A percentile compares a stretch with the other conserved stretches of the same genome.
Conservation (phyloP, 345 rosid genomes). For the Hibiscus trionum region DNA sequence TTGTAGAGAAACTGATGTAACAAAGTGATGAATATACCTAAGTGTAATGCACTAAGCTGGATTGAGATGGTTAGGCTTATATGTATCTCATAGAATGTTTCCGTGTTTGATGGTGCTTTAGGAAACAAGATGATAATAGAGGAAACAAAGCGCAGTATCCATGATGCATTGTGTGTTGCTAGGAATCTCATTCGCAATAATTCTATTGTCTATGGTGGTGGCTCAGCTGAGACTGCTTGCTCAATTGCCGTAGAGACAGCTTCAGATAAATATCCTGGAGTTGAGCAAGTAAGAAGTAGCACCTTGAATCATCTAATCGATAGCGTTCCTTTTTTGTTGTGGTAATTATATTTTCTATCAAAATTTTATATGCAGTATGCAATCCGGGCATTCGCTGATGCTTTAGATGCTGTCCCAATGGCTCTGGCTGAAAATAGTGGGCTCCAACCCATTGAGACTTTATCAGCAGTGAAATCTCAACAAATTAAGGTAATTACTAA, state of each 20-base stretch:
- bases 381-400: conserved; percentile 92
- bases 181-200: conserved; percentile 91
- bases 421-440: conserved; percentile 99
- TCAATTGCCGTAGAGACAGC: conserved; percentile 86
- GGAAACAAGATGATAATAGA: conserved; percentile 97
- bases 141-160: conserved; percentile 96
- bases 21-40: neutral
- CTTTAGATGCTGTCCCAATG: conserved; percentile 80
- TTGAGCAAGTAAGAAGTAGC: conserved; percentile 58
- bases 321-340: neutral
- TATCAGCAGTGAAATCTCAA: conserved; percentile 89
- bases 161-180: conserved; percentile 43
- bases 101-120: conserved; percentile 23
- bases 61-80: neutral
- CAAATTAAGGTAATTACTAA: conserved; percentile 58
- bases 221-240: conserved; percentile 92
- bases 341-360: neutral
- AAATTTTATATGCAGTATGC: conserved; percentile 58
- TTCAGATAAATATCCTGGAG: conserved; percentile 82
- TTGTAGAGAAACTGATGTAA: neutral
- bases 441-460: conserved; percentile 85
- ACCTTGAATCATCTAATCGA: neutral
- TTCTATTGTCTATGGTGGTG: conserved; percentile 94
- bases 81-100: neutral
- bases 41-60: neutral